Evolutionary conservation across 192 early-diverging fungal species (phyloP), one percentile per base, ranked within the genome.

Genomic region (Spinellus fusiger): DNA sequence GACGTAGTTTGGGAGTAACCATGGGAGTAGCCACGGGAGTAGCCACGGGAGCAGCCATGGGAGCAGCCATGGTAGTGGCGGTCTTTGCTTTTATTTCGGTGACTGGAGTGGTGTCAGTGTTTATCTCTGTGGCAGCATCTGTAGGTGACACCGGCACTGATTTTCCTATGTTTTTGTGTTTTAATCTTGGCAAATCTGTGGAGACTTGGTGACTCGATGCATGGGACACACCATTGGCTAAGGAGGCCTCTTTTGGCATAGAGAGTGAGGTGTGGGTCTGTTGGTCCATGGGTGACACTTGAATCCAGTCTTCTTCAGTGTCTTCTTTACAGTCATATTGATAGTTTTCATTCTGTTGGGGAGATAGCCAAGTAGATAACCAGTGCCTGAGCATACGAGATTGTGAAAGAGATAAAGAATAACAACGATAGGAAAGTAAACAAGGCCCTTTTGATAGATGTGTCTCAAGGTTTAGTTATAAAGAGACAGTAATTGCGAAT

Each of bases 291-390:
- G 59, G 48, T 9, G 35, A 22, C 28, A 63, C 52, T 25, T 63
- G 18, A 20, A 63, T 33, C 61, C 61, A 63, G 18, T 54, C 61
- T 13, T 58, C 40, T 32, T 65, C 54, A n/a, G 56, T 37, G 4
- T 22, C 28, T 50, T 34, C 12, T 31, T 58, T 25, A 49, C 32
- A 20, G 10, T 59, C 49, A 60, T 63, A 3, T 22, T 61, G 37
- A 55, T 26, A 23, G 28, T 51, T 18, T 35, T 64, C 32, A 20
- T 50, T 34, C 10, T 56, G 35, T 37, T 69, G 50, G 10, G 18
- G 46, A 57, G 37, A 49, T 33, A 54, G 16, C 25, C 49, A 34
- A 51, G 51, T 7, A 56, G 54, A 25, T 35, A 64, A 32, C 66
- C 61, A 49, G 23, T 70, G 27, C 37, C 38, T 9, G 6, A 56